phyloP scores from a whole-genome alignment of 371 early-diverging fungal species.

The Mucor lusitanicus region DNA sequence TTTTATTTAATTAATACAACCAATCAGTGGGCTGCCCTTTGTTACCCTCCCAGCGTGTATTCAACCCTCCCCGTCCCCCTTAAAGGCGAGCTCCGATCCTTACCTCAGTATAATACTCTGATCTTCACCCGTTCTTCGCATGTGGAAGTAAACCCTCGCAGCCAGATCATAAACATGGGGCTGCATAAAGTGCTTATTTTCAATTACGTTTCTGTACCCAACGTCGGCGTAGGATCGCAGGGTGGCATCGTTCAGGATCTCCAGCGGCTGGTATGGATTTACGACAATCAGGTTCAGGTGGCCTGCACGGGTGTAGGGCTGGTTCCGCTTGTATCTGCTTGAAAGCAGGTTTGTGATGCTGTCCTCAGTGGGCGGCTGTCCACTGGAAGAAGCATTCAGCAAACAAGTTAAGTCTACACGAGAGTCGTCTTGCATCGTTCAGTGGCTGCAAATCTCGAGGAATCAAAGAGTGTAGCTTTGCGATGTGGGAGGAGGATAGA shows the following conservation, averaged over 20 bases:
- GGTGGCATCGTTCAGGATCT: conserved; percentile 56
- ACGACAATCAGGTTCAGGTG: conserved; percentile 59
- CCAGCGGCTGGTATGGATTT: conserved; percentile 59
- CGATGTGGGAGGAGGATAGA: not conserved
- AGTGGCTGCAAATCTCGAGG: not conserved
- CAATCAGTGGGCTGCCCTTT: conserved; percentile 26
- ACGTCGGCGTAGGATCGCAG: conserved; percentile 57
- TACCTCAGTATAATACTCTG: conserved; percentile 80
- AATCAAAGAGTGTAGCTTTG: not conserved
- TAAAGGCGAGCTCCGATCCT: conserved; percentile 9
- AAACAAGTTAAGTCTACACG: conserved; percentile 50
- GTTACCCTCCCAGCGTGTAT: not conserved
- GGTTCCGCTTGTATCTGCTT: conserved; percentile 55
- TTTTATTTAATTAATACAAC: conserved; percentile 15
- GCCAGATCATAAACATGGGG: conserved; percentile 69
- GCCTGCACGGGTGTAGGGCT: conserved; percentile 63
- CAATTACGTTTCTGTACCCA: conserved; percentile 52
- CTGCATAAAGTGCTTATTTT: conserved; percentile 43
- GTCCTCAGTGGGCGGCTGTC: conserved; percentile 57
- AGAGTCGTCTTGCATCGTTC: conserved; percentile 50
- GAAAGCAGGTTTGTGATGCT: conserved; percentile 56
- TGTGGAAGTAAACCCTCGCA: conserved; percentile 71
- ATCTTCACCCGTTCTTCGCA: conserved; percentile 83
- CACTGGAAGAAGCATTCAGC: conserved; percentile 18
- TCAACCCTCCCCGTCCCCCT: not conserved